These are phyloP conservation scores for Fusarium odoratissimum DNA, from an alignment of 2,329 filamentous ascomycete genomes.

Conservation along the genomic window DNA sequence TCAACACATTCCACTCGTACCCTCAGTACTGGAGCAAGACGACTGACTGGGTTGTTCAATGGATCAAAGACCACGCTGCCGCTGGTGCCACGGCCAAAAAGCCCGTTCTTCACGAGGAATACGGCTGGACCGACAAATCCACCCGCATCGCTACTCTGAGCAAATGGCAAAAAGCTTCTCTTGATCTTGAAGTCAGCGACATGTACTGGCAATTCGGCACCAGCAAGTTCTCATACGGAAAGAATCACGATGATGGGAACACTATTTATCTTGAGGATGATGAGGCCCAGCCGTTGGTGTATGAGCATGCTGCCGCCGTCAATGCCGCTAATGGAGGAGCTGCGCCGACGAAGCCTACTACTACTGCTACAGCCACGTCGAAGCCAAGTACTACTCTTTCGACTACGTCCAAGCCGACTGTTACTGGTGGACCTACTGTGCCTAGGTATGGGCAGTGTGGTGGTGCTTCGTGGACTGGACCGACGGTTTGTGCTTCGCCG, in stretches of 20 bases:
- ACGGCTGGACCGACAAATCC: constrained; percentile 56
- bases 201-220: constrained; percentile 69
- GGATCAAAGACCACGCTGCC: constrained; percentile 65
- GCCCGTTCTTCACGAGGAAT: constrained; percentile 58
- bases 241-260: constrained; percentile 67
- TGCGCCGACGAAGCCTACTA: not conserved
- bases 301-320: constrained; percentile 57
- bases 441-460: constrained; percentile 29
- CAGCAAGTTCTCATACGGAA: constrained; percentile 62
- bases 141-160: constrained; percentile 59
- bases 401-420: constrained; percentile 16
- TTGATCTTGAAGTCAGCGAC: constrained; percentile 61
- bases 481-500: constrained; percentile 8
- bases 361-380: not conserved
- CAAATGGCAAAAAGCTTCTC: constrained; percentile 61
- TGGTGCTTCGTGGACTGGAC: constrained; percentile 27
- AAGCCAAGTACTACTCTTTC: constrained; percentile 7
- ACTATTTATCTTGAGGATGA: constrained; percentile 66
- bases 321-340: constrained; percentile 51
- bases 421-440: constrained; percentile 13
- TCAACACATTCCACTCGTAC: constrained; percentile 66
- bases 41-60: constrained; percentile 62
- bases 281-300: constrained; percentile 58
- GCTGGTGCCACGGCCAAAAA: constrained; percentile 55
- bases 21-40: constrained; percentile 67